Percentiles rank a stretch among this genome's conserved stretches.
These are phyloP conservation scores for Durotheca rogersii DNA, from an alignment of 495 filamentous ascomycete species.

Conservation along the genomic window DNA sequence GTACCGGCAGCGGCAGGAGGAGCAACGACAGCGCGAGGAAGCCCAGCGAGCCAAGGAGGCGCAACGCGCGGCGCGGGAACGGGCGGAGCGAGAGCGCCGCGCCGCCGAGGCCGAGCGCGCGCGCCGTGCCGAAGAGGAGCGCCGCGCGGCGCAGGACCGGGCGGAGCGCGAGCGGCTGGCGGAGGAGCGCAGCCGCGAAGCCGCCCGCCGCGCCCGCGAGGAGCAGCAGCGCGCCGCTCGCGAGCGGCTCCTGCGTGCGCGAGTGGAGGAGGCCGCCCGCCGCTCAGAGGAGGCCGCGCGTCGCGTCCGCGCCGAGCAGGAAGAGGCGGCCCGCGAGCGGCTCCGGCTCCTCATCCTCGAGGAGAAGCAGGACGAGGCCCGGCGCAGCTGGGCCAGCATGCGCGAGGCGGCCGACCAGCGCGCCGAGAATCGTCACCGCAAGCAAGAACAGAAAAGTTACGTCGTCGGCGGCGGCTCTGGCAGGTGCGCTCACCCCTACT, in stretches of 20 bases:
- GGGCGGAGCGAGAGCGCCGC: conserved; percentile 10
- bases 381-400: conserved; percentile 19
- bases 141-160: conserved; percentile 7
- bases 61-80: conserved; percentile 4
- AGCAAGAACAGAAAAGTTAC: too few relatives aligned
- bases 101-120: conserved; percentile 10
- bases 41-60: conserved; percentile 9
- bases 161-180: conserved; percentile 11
- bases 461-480: too few relatives aligned
- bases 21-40: background rate
- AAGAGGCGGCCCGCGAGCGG: conserved; percentile 18
- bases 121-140: conserved; percentile 10
- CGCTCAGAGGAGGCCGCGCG: conserved; percentile 20
- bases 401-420: conserved; percentile 13
- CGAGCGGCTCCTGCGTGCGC: conserved; percentile 15
- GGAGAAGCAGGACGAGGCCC: conserved; percentile 13
- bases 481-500: conserved; percentile 3
- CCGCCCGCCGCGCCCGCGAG: conserved; percentile 16
- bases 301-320: conserved; percentile 14
- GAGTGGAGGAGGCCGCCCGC: conserved; percentile 14
- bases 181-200: conserved; percentile 20
- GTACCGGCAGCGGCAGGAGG: conserved; percentile 1
- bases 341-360: conserved; percentile 11
- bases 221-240: conserved; percentile 18
- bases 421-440: background rate